Evolutionary conservation across 177 flowering plant species (phyloP).

Genomic region (Vitis hybrid): DNA sequence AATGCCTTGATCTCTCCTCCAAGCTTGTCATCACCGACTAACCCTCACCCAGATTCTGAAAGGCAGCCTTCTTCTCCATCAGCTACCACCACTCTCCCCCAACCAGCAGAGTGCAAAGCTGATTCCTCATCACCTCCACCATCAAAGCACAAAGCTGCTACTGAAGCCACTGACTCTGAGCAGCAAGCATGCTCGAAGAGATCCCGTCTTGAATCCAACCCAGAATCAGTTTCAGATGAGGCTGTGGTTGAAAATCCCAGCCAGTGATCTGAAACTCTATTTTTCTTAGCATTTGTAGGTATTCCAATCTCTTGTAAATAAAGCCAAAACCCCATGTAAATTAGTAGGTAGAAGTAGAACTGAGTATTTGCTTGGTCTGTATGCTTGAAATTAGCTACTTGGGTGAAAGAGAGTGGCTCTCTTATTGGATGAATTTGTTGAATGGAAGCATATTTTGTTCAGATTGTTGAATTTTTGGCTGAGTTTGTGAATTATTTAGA

Average conservation of each 20-base stretch:
- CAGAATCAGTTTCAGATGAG: constrained; percentile 22
- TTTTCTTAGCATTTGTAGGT: not conserved
- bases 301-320: too few species aligned
- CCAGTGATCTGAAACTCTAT: constrained; percentile 10
- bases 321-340: too few species aligned
- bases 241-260: constrained; percentile 19
- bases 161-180: constrained; percentile 24
- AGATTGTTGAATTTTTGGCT: too few species aligned
- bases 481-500: too few species aligned
- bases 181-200: constrained; percentile 28
- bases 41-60: constrained; percentile 17
- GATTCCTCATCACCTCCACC: constrained; percentile 25
- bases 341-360: too few species aligned
- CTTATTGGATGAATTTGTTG: too few species aligned
- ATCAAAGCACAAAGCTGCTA: constrained; percentile 15
- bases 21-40: constrained; percentile 18
- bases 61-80: constrained; percentile 19
- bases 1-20: constrained; percentile 22
- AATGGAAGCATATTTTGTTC: too few species aligned
- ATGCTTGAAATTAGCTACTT: too few species aligned
- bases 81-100: constrained; percentile 14
- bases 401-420: too few species aligned
- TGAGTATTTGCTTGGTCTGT: too few species aligned
- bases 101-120: constrained; percentile 26
- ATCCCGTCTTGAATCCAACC: constrained; percentile 24